Conservation (phyloP, 2,329 filamentous ascomycete species). For the Zarea fungicola region DNA sequence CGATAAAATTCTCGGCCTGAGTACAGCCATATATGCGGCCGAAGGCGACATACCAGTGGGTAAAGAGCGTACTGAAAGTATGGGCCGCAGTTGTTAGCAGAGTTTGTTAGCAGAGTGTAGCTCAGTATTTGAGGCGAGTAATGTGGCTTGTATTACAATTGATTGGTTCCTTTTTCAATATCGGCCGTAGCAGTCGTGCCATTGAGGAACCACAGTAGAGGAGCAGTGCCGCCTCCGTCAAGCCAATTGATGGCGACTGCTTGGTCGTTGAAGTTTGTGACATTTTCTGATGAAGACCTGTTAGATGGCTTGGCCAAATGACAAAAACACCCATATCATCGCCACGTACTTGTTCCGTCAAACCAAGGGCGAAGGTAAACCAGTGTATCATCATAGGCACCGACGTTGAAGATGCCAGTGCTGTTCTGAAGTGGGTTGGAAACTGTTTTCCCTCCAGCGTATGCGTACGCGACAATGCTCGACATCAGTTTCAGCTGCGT, state of each 20-base stretch:
- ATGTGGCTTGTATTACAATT: slow-evolving; percentile 19
- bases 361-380: slow-evolving; percentile 27
- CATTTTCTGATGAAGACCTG: slow-evolving; percentile 14
- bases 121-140: too few species aligned
- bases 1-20: slow-evolving; percentile 14
- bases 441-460: slow-evolving; percentile 20
- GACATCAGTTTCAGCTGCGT: slow-evolving; percentile 25
- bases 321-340: background rate
- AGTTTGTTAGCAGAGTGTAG: background rate
- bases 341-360: slow-evolving; percentile 24
- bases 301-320: background rate
- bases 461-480: slow-evolving; percentile 25
- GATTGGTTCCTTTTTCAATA: slow-evolving; percentile 22
- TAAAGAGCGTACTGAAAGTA: slow-evolving; percentile 22
- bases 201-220: slow-evolving; percentile 22
- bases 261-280: slow-evolving; percentile 25
- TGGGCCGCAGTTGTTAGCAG: background rate
- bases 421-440: slow-evolving; percentile 15
- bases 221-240: slow-evolving; percentile 24
- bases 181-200: slow-evolving; percentile 18
- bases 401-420: slow-evolving; percentile 26
- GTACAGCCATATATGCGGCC: slow-evolving; percentile 24
- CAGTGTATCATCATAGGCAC: slow-evolving; percentile 17
- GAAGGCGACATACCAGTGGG: slow-evolving; percentile 26
- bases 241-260: slow-evolving; percentile 25